A percentile compares a stretch with the other conserved stretches of the same genome.
Conservation (phyloP, 1,284 basidiomycete genomes). For the Pseudozyma hubeiensis region DNA sequence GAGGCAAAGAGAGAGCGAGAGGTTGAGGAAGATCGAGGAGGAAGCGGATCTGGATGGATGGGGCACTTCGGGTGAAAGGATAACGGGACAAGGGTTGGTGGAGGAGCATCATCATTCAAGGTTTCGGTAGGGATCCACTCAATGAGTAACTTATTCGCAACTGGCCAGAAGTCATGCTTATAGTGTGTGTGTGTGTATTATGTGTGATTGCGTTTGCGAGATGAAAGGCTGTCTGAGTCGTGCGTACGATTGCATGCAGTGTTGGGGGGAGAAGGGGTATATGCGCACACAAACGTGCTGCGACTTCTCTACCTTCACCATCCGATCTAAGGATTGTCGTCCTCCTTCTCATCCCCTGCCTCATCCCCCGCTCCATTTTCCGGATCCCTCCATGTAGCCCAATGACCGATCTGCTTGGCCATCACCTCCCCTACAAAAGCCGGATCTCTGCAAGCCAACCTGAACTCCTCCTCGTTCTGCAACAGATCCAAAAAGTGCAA, state of each 20-base stretch:
- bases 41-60: slow-evolving; percentile 56
- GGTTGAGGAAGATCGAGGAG: slow-evolving; percentile 49
- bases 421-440: slow-evolving; percentile 61
- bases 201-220: no score
- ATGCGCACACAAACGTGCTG: no score
- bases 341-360: background rate
- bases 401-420: slow-evolving; percentile 57
- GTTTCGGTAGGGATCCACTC: background rate
- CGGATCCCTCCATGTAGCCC: slow-evolving; percentile 61
- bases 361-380: slow-evolving; percentile 9
- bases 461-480: slow-evolving; percentile 52
- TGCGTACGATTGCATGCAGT: no score
- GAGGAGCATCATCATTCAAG: slow-evolving; percentile 36
- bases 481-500: slow-evolving; percentile 58
- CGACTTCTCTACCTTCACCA: background rate
- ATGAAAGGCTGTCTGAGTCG: no score
- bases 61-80: slow-evolving; percentile 33
- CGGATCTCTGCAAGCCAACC: slow-evolving; percentile 48
- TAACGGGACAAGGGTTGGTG: slow-evolving; percentile 45
- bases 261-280: no score
- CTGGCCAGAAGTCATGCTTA: background rate
- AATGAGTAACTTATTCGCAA: background rate
- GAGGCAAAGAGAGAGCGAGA: slow-evolving; percentile 36
- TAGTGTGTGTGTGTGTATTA: background rate
- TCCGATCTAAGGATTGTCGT: background rate